Percentiles rank a stretch among this genome's conserved stretches.
phyloP scores from a whole-genome alignment of 768 basidiomycete species.

The Podaxis pistillaris region DNA sequence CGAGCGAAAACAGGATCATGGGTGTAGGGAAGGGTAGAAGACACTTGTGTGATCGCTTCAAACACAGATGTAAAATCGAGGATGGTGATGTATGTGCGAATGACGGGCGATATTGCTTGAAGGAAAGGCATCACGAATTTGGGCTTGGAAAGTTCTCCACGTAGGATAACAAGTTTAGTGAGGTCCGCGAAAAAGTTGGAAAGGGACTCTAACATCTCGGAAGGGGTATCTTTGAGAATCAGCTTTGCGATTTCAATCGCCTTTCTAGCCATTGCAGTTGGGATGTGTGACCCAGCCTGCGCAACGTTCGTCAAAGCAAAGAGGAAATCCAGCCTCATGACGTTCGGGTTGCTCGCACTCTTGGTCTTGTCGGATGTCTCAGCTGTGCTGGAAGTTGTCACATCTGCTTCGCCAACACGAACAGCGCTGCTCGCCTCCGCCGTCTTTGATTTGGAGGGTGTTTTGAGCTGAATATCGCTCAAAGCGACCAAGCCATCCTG shows the following conservation, averaged over 20 bases:
- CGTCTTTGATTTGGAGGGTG: constrained; percentile 42
- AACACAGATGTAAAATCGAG: constrained; percentile 62
- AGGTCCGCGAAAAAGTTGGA: constrained; percentile 56
- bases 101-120: constrained; percentile 52
- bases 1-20: constrained; percentile 50
- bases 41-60: constrained; percentile 46
- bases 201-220: constrained; percentile 34
- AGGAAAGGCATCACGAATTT: constrained; percentile 56
- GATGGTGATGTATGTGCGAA: constrained; percentile 43
- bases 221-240: constrained; percentile 52
- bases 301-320: constrained; percentile 49
- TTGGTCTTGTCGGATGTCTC: constrained; percentile 41
- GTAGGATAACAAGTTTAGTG: constrained; percentile 46
- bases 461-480: constrained; percentile 50
- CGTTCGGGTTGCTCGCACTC: constrained; percentile 48
- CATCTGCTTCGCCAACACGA: constrained; percentile 27
- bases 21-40: constrained; percentile 43
- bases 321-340: constrained; percentile 68
- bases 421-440: constrained; percentile 32
- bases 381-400: constrained; percentile 29
- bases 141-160: constrained; percentile 37
- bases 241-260: constrained; percentile 54
- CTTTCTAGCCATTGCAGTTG: constrained; percentile 37
- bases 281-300: constrained; percentile 46
- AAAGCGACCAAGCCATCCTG: constrained; percentile 71